Evolutionary conservation across 2,329 filamentous ascomycete genomes (phyloP).

Genomic region (Diaporthe australafricana): DNA sequence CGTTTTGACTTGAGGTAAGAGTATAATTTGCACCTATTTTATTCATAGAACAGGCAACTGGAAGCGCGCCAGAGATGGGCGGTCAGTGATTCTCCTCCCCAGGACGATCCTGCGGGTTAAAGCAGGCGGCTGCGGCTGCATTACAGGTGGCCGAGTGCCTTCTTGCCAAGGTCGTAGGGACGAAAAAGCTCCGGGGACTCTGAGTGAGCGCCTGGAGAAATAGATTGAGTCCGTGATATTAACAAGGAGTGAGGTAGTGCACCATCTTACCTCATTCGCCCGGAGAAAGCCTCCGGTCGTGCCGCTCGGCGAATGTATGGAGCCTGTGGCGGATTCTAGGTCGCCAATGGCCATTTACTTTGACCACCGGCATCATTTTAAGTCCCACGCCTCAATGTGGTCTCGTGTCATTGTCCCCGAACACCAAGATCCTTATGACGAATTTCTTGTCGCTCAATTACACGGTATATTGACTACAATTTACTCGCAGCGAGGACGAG

Average conservation of each 20-base stretch:
- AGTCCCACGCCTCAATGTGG: neutral
- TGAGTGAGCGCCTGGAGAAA: neutral
- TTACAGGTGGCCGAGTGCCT: neutral
- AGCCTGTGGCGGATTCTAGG: neutral
- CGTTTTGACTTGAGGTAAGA: too few relatives aligned
- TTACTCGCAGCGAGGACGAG: neutral
- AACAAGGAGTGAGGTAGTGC: neutral
- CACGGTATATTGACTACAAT: too few relatives aligned
- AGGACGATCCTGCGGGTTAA: neutral
- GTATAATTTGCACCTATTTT: too few relatives aligned
- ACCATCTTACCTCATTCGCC: neutral
- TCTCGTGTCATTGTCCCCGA: neutral
- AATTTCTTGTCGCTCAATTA: neutral
- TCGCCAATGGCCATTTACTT: neutral
- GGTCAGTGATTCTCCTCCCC: neutral
- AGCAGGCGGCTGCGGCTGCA: neutral
- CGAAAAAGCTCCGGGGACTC: neutral
- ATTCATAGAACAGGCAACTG: too few relatives aligned
- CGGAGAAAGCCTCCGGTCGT: neutral
- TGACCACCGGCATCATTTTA: too few relatives aligned
- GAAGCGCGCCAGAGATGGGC: neutral
- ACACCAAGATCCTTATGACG: neutral
- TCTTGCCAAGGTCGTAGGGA: neutral
- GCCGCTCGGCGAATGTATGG: neutral
- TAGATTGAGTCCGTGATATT: neutral